These are phyloP conservation scores for Leptomonas pyrrhocoris DNA, from an alignment of 208 protist genomes.

Conservation along the genomic window DNA sequence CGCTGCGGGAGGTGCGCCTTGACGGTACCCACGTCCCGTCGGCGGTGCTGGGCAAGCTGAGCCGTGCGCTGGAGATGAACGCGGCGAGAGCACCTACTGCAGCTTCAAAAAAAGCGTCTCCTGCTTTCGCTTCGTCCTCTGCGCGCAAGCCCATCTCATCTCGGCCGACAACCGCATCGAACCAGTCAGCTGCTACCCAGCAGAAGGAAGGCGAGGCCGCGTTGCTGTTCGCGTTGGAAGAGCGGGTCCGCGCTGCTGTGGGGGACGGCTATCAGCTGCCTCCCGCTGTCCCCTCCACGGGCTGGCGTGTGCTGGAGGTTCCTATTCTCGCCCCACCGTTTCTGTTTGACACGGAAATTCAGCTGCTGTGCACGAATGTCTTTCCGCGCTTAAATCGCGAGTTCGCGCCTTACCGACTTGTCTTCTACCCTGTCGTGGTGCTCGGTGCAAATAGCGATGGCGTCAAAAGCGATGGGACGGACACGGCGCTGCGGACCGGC, in stretches of 20 bases:
- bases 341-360: constrained; percentile 80
- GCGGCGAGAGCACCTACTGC: background rate
- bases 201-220: background rate
- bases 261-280: constrained; percentile 30
- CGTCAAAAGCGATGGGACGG: background rate
- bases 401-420: constrained; percentile 38
- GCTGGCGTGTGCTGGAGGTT: constrained; percentile 82
- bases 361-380: constrained; percentile 51
- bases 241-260: constrained; percentile 9
- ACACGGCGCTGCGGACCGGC: background rate
- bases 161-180: background rate
- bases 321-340: constrained; percentile 74
- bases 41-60: constrained; percentile 59
- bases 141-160: background rate
- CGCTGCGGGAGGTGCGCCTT: constrained; percentile 42
- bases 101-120: background rate
- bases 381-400: constrained; percentile 78
- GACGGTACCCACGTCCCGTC: constrained; percentile 68
- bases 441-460: constrained; percentile 1
- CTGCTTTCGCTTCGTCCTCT: background rate
- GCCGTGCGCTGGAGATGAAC: constrained; percentile 45
- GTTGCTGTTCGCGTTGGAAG: constrained; percentile 13
- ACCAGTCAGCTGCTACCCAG: background rate
- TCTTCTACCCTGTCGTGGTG: constrained; percentile 56
- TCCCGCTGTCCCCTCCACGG: constrained; percentile 42